Conservation (phyloP, 257 asterid genomes). For the Primulina huaijiensis region DNA sequence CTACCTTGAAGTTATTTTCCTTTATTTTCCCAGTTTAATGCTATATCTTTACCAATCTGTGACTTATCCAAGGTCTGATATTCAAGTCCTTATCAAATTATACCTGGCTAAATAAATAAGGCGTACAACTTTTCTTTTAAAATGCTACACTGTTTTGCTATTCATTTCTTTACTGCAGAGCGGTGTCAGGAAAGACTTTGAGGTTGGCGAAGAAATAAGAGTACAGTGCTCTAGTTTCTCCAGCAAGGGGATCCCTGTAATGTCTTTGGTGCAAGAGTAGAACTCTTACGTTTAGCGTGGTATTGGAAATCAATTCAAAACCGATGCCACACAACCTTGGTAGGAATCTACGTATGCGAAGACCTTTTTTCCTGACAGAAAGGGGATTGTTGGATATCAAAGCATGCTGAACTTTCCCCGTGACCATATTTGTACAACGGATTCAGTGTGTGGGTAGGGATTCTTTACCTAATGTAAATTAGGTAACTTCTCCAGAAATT, state of each 20-base stretch:
- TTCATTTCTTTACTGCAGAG: conserved; percentile 38
- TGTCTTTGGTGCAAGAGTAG: conserved; percentile 51
- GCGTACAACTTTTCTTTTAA: not conserved
- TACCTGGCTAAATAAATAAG: not conserved
- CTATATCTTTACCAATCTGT: not conserved
- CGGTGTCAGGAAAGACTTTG: conserved; percentile 45
- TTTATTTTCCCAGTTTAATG: not conserved
- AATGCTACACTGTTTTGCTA: not conserved
- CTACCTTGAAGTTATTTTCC: not conserved
- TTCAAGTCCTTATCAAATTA: not conserved
- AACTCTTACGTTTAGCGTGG: conserved; percentile 9
- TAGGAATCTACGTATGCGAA: not conserved
- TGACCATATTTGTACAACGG: not conserved
- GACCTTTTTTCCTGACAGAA: conserved; percentile 12
- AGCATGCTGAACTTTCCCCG: conserved; percentile 12
- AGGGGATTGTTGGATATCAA: conserved; percentile 3
- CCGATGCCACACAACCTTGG: not conserved
- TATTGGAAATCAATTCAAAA: conserved; percentile 9
- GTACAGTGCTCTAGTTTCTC: conserved; percentile 81
- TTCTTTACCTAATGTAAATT: conserved; percentile 16
- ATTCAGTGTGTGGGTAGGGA: conserved; percentile 25
- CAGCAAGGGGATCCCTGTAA: conserved; percentile 79
- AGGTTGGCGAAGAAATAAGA: conserved; percentile 62
- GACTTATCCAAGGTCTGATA: not conserved
- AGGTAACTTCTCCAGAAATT: not conserved